Base-by-base conservation (phyloP, 129 eudicot species). In the Cynara cardunculus region DNA sequence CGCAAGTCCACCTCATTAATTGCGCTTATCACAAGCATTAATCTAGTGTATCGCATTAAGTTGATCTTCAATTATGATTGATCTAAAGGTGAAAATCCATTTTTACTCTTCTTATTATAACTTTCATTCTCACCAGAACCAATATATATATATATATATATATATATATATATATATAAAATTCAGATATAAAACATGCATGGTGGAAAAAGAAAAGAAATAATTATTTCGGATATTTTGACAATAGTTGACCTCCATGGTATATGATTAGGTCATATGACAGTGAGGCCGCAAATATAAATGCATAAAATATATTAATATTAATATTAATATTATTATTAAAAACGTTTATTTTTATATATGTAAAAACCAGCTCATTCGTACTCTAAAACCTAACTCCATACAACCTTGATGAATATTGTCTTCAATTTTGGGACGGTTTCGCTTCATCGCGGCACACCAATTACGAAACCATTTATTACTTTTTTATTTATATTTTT, bases 241-340 rank as follows among this genome's bases (percentile, higher is more conserved):
- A 10, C 26, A 26, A 22, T 62, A 74, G 80, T 81, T 81, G 84
- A 81, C 84, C 69, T 65, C 75, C 12, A 37, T 73, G 3, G 34
- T 65, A 74, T 32, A 74, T 81, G 80, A 81, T 81, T 81, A 66
- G 69, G 65, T 80, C 76, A 35, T 25, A 25, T 78, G 67, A 68
- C 78, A 56, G 62, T 56, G 83, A 80, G 77, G 72, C 62, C 53
- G 16, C 21, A 34, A 19, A 53, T 44, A 28, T 24, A 56, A 56
- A 31, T 49, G 49, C 10, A 25, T 68, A 46, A 46, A 25, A 72
- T 53, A 10, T 22, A 37, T 28, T 1, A 28, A 3, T 16, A 32
- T 19, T 74, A 26, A 18, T 27, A 56, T 34, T 7, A 3, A n/a
- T 61, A 62, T 64, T 19, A 22, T 9, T 64, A 21, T 64, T 13